phyloP scores from a whole-genome alignment of 1,284 basidiomycete genomes.

The Fistulina hepatica region DNA sequence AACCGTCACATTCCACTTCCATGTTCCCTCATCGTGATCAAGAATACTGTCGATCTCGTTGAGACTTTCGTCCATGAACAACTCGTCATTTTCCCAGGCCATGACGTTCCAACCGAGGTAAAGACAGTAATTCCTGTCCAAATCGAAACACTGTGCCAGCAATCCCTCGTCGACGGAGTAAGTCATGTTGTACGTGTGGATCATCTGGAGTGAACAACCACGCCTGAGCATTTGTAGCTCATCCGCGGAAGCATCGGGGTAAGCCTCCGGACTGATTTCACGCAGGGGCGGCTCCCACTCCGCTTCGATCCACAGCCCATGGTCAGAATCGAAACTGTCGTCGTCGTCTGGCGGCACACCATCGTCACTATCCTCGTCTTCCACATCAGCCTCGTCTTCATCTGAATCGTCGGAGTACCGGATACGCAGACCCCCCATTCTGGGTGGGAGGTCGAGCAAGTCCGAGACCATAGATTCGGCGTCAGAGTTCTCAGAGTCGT shows the following conservation, averaged over 20 bases:
- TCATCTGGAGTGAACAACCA: constrained; percentile 49
- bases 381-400: constrained; percentile 21
- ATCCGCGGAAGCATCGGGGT: constrained; percentile 24
- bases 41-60: not conserved
- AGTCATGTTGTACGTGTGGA: constrained; percentile 40
- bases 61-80: not conserved
- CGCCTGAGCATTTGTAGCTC: constrained; percentile 44
- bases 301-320: constrained; percentile 29
- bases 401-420: constrained; percentile 11
- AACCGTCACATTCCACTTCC: not conserved
- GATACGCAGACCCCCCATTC: not conserved
- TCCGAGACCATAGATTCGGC: constrained; percentile 12
- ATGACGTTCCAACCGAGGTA: constrained; percentile 60
- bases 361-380: constrained; percentile 20
- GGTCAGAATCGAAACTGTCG: constrained; percentile 19
- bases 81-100: not conserved
- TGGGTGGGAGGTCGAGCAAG: not conserved
- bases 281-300: constrained; percentile 48
- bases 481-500: constrained; percentile 19
- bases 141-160: constrained; percentile 26
- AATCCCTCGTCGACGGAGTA: constrained; percentile 46
- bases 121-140: constrained; percentile 24
- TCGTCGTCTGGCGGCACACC: constrained; percentile 19
- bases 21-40: not conserved
- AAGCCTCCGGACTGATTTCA: constrained; percentile 26